These are phyloP conservation scores for Suzukiozyma palmioleophila DNA, from an alignment of 1,139 yeast species.

Conservation along the genomic window DNA sequence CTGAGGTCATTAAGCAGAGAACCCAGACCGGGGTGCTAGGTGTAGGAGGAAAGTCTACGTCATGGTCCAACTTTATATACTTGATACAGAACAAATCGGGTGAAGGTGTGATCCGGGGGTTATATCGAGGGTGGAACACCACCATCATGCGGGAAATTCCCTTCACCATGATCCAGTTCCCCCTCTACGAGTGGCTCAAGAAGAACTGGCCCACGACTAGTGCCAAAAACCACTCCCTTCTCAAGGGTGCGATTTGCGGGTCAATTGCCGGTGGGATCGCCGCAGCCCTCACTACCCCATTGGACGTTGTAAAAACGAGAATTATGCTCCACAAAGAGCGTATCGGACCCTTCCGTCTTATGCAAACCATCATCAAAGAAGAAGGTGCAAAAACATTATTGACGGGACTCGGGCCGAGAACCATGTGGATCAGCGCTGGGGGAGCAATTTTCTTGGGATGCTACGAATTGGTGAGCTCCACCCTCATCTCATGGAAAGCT, in stretches of 20 bases:
- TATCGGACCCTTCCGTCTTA: slow-evolving; percentile 43
- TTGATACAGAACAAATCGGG: slow-evolving; percentile 57
- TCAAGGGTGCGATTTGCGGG: slow-evolving; percentile 91
- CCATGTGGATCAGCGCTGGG: slow-evolving; percentile 97
- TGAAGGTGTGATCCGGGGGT: slow-evolving; percentile 72
- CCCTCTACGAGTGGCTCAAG: slow-evolving; percentile 83
- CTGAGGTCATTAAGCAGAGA: slow-evolving; percentile 92
- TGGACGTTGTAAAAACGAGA: slow-evolving; percentile 89
- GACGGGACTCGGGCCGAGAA: slow-evolving; percentile 88
- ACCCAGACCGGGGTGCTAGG: slow-evolving; percentile 65
- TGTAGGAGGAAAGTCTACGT: slow-evolving; percentile 52
- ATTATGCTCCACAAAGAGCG: slow-evolving; percentile 68
- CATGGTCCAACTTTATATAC: slow-evolving; percentile 60
- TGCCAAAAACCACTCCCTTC: slow-evolving; percentile 47
- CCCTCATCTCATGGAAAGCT: slow-evolving; percentile 8
- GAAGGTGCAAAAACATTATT: slow-evolving; percentile 70
- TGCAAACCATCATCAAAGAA: slow-evolving; percentile 46
- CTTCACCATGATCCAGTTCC: slow-evolving; percentile 91
- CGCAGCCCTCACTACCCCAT: slow-evolving; percentile 90
- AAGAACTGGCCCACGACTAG: slow-evolving; percentile 34
- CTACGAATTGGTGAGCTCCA: slow-evolving; percentile 65
- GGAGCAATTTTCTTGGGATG: slow-evolving; percentile 96
- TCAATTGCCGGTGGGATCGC: slow-evolving; percentile 93
- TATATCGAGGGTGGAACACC: slow-evolving; percentile 90
- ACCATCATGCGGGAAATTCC: slow-evolving; percentile 95